Evolutionary conservation across 225 moss, liverwort and hornwort species (phyloP), one percentile per base, ranked within the genome.

Genomic region (Marchantia paleacea): DNA sequence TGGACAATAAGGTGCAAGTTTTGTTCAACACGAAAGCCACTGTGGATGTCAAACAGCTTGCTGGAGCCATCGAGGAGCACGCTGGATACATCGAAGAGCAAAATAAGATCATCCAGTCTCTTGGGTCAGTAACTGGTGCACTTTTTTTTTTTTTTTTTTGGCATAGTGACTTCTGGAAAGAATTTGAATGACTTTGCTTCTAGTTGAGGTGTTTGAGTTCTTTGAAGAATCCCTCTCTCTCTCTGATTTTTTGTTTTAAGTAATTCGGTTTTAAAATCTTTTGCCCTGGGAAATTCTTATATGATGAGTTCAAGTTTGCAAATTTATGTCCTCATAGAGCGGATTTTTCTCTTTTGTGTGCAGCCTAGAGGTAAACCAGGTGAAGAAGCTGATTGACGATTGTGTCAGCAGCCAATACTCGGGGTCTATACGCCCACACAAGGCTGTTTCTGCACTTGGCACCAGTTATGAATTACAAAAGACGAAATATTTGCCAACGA

Each of bases 301-400:
- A 49, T 28, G 54, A 54, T 8, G 55, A 28, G 26, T 75, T 75
- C 9, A 55, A 75, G 10, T 20, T 14, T 61, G 47, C 24, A 64
- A 63, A 29, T 28, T 57, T 25, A 20, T 14, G 28, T 10, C 55
- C 20, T 75, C 49, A 50, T 78, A 57, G 14, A 77, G 78, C 78
- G 72, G 76, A 9, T 6, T 22, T 20, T 69, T 52, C 28, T 52
- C 12, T 55, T 48, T 82, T 75, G 28, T 48, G 73, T 86, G 79
- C 89, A 99, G 95, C 91, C 95, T 95, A 89, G 99, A 99, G 80
- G 94, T 99, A 74, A 95, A 99, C 74, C 95, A 94, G 28, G 94
- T 99, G 85, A 95, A 90, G 90, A 99, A 91, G 84, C 84, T 99
- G 76, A 95, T 99, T 80, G 99, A 95, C 55, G 99, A 99, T 22